phyloP scores from a whole-genome alignment of 345 rosid genomes.

The Anastatica hierochuntica region DNA sequence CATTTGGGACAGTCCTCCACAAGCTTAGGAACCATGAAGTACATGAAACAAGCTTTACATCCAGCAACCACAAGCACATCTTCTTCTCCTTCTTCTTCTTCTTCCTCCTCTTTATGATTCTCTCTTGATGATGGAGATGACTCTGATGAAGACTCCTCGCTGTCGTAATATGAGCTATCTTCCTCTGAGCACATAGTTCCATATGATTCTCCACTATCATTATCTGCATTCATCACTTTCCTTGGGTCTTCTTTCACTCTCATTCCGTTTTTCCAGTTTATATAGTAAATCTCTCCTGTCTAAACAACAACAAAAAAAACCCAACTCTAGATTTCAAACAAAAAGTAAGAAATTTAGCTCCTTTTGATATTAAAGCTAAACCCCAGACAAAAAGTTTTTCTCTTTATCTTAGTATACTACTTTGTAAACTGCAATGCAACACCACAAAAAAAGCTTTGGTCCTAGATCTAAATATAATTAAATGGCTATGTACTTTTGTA shows the following conservation, averaged over 20 bases:
- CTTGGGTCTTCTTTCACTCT: constrained; percentile 78
- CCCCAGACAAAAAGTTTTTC: neutral
- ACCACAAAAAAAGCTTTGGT: neutral
- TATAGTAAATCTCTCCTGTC: constrained; percentile 92
- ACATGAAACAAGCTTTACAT: constrained; percentile 95
- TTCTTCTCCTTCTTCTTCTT: constrained; percentile 27
- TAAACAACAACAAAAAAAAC: constrained; percentile 11
- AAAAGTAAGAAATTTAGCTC: neutral
- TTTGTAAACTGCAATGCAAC: neutral
- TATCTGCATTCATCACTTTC: constrained; percentile 23
- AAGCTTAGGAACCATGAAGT: constrained; percentile 88
- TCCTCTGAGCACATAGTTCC: constrained; percentile 41
- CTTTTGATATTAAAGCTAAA: neutral
- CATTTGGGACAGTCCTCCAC: constrained; percentile 91
- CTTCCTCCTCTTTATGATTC: constrained; percentile 12
- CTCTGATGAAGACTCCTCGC: constrained; percentile 68
- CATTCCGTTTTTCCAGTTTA: constrained; percentile 91
- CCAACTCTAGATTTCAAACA: neutral
- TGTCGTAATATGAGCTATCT: constrained; percentile 54
- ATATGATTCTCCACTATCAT: constrained; percentile 32
- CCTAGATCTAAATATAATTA: constrained; percentile 23
- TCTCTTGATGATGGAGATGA: constrained; percentile 50
- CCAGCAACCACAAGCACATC: constrained; percentile 85
- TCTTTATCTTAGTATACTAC: neutral
- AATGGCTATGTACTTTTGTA: constrained; percentile 18